These are phyloP conservation scores for Ophiostoma montium DNA, from an alignment of 2,329 filamentous ascomycete species.

Conservation along the genomic window DNA sequence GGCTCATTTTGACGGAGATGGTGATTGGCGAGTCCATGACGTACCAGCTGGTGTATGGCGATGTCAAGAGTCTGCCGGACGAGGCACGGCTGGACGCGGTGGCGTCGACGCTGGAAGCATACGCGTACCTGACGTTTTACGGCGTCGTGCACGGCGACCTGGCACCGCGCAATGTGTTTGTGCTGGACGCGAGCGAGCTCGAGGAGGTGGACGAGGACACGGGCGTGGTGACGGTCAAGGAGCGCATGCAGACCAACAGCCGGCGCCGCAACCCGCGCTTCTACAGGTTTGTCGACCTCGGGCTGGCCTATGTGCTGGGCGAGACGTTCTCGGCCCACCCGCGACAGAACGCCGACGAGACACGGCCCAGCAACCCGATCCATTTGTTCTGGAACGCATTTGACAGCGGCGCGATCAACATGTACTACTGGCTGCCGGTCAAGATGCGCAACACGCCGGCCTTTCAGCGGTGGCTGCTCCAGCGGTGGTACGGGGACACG, in stretches of 20 bases:
- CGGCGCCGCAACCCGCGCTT: neutral
- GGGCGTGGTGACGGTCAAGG: slow-evolving; percentile 21
- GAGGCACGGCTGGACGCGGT: slow-evolving; percentile 7
- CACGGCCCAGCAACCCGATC: slow-evolving; percentile 11
- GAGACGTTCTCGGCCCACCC: neutral
- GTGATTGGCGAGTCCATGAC: slow-evolving; percentile 8
- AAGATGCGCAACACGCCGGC: slow-evolving; percentile 7
- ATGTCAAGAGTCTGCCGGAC: slow-evolving; percentile 2
- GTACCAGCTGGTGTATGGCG: slow-evolving; percentile 7
- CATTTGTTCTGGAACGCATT: slow-evolving; percentile 11
- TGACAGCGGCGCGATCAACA: slow-evolving; percentile 9
- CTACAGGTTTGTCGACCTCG: slow-evolving; percentile 12
- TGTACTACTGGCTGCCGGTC: slow-evolving; percentile 12
- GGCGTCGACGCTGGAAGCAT: slow-evolving; percentile 10
- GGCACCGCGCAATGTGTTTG: slow-evolving; percentile 12
- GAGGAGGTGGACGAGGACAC: slow-evolving; percentile 18
- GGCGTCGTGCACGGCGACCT: slow-evolving; percentile 12
- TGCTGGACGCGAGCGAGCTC: neutral
- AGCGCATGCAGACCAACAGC: neutral
- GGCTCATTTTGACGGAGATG: slow-evolving; percentile 9
- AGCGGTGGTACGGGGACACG: slow-evolving; percentile 11
- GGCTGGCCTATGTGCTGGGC: slow-evolving; percentile 10
- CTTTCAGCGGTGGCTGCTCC: slow-evolving; percentile 10
- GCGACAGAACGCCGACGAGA: slow-evolving; percentile 1
- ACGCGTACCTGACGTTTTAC: slow-evolving; percentile 9